A percentile compares a stretch with the other conserved stretches of the same genome.
Conservation (phyloP, 2,329 filamentous ascomycete species). For the Pseudogymnoascus sp. region DNA sequence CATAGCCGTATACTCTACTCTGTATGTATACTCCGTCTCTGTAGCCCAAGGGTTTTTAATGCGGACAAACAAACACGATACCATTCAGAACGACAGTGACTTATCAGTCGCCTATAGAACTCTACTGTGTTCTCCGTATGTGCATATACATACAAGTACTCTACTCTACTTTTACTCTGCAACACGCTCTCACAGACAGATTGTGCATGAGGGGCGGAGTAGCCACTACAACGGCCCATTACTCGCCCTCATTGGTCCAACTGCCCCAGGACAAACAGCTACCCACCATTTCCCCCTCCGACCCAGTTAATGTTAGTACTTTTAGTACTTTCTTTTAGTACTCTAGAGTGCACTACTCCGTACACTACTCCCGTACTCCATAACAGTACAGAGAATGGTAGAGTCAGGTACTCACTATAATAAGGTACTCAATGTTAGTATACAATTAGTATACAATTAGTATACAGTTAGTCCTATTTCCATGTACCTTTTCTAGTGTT, state of each 20-base stretch:
- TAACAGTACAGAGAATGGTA: background rate
- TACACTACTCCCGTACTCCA: background rate
- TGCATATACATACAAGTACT: background rate
- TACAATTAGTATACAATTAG: background rate
- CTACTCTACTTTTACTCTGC: background rate
- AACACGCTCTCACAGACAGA: background rate
- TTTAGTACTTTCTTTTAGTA: background rate
- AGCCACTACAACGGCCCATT: background rate
- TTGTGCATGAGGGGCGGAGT: constrained; percentile 5
- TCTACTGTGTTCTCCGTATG: background rate
- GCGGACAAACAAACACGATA: background rate
- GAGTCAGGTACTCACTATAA: background rate
- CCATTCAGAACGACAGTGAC: background rate
- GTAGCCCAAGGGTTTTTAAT: background rate
- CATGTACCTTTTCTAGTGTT: background rate
- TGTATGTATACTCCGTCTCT: background rate
- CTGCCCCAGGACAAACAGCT: background rate
- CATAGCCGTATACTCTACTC: background rate
- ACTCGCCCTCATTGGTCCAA: background rate
- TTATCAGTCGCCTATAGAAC: background rate
- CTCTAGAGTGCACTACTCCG: background rate
- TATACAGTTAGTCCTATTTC: background rate
- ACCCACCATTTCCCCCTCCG: constrained; percentile 3
- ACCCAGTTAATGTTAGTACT: constrained; percentile 9
- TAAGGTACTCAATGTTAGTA: background rate